These are phyloP conservation scores for Bacterosira constricta DNA, from an alignment of 108 stramenopile genomes.

Conservation along the genomic window DNA sequence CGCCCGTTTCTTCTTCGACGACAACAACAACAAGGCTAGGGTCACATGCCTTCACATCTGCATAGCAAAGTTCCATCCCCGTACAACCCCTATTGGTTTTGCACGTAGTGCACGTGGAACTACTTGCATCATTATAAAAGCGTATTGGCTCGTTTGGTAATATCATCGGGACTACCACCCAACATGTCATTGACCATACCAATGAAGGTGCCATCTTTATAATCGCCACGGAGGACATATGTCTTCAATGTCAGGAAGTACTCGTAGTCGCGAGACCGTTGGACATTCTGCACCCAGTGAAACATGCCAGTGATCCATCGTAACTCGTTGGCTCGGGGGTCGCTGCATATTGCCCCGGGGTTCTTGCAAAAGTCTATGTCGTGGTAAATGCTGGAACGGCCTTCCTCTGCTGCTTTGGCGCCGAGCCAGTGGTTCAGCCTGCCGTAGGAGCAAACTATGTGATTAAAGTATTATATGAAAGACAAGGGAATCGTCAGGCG, in stretches of 20 bases:
- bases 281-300: constrained; percentile 46
- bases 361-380: constrained; percentile 44
- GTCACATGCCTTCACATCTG: background rate
- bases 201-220: constrained; percentile 22
- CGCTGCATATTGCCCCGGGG: constrained; percentile 42
- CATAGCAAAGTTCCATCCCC: constrained; percentile 10
- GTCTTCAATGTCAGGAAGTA: constrained; percentile 30
- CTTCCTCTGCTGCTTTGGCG: constrained; percentile 13
- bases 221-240: constrained; percentile 40
- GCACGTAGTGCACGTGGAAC: background rate
- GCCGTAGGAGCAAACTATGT: constrained; percentile 42
- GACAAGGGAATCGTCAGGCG: no score
- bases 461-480: no score
- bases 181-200: constrained; percentile 15
- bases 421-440: constrained; percentile 44
- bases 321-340: constrained; percentile 27
- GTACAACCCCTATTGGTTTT: background rate
- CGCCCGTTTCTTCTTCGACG: background rate
- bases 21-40: background rate
- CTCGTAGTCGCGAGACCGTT: constrained; percentile 24
- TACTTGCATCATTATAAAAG: constrained; percentile 18
- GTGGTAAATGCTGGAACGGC: constrained; percentile 23
- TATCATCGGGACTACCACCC: constrained; percentile 18
- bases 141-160: constrained; percentile 11
- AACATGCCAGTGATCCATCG: constrained; percentile 54